These are phyloP conservation scores for Monotropa hypopitys DNA, from an alignment of 179 eudicot genomes.

Conservation along the genomic window DNA sequence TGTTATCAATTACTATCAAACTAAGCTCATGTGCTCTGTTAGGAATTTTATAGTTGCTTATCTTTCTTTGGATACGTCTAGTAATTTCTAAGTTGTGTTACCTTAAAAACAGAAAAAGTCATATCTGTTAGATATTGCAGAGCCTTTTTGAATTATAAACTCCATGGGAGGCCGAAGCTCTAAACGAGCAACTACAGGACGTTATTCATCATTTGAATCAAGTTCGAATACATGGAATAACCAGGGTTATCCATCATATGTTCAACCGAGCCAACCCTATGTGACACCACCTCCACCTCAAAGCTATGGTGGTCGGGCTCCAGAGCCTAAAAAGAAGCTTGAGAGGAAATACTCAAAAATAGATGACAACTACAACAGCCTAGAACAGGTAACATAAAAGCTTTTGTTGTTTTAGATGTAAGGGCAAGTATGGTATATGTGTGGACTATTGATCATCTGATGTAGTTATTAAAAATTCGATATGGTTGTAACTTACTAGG, in stretches of 20 bases:
- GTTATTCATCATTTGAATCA: conserved; percentile 35
- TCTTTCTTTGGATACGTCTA: not conserved
- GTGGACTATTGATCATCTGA: not conserved
- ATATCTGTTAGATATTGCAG: conserved; percentile 6
- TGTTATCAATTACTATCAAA: not conserved
- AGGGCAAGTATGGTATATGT: not conserved
- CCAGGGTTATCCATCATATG: conserved; percentile 21
- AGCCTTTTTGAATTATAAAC: conserved; percentile 5
- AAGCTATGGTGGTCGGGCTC: conserved; percentile 19
- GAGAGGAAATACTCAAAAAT: conserved; percentile 43
- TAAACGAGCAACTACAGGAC: conserved; percentile 25
- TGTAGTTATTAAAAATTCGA: not conserved
- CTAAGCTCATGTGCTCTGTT: not conserved
- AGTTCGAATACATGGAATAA: conserved; percentile 18
- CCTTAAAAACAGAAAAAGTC: not conserved
- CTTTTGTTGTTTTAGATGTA: not conserved
- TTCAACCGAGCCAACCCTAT: conserved; percentile 21
- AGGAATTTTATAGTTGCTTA: not conserved
- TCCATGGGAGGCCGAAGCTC: conserved; percentile 40
- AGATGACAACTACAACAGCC: conserved; percentile 28
- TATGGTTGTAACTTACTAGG: not conserved
- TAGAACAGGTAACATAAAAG: conserved; percentile 29
- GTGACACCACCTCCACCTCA: conserved; percentile 21
- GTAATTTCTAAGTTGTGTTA: not conserved
- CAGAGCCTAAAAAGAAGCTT: conserved; percentile 18